A percentile compares a stretch with the other conserved stretches of the same genome.
Conservation (phyloP, 108 stramenopile genomes). For the Asterionellopsis glacialis region DNA sequence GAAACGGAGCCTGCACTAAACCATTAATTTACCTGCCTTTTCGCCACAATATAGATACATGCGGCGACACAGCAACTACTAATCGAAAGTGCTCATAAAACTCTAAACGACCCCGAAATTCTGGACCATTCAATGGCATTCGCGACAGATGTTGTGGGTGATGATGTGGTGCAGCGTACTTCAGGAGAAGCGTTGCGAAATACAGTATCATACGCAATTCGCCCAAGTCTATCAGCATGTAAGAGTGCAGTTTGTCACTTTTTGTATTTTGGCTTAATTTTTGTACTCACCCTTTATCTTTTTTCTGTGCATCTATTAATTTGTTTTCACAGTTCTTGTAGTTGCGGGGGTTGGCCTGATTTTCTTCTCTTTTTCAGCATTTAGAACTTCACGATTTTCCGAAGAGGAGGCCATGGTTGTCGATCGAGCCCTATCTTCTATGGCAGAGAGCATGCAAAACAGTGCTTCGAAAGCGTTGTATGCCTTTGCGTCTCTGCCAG, state of each 20-base stretch:
- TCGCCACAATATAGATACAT: constrained; percentile 12
- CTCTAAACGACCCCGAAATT: constrained; percentile 83
- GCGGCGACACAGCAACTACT: constrained; percentile 60
- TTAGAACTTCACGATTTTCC: constrained; percentile 17
- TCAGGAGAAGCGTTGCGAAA: constrained; percentile 83
- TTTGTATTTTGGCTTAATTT: not conserved
- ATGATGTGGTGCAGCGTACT: constrained; percentile 81
- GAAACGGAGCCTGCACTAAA: too few species aligned
- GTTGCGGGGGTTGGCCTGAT: constrained; percentile 16
- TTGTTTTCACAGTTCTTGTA: constrained; percentile 3
- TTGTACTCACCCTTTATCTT: not conserved
- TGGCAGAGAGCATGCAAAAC: constrained; percentile 9
- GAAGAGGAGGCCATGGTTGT: constrained; percentile 18
- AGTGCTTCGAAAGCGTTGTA: constrained; percentile 15
- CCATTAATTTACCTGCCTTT: not conserved
- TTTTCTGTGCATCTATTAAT: not conserved
- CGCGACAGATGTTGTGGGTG: constrained; percentile 84
- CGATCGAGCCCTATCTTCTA: constrained; percentile 10
- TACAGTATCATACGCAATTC: constrained; percentile 75
- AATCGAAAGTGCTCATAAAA: constrained; percentile 70
- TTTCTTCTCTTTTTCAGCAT: constrained; percentile 12
- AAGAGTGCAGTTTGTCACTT: not conserved
- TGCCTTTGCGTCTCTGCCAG: constrained; percentile 4
- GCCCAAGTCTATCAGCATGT: constrained; percentile 37
- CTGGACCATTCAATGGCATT: constrained; percentile 89